Base-by-base conservation (phyloP, 2,329 filamentous ascomycete genomes). In the Neurospora sp. region DNA sequence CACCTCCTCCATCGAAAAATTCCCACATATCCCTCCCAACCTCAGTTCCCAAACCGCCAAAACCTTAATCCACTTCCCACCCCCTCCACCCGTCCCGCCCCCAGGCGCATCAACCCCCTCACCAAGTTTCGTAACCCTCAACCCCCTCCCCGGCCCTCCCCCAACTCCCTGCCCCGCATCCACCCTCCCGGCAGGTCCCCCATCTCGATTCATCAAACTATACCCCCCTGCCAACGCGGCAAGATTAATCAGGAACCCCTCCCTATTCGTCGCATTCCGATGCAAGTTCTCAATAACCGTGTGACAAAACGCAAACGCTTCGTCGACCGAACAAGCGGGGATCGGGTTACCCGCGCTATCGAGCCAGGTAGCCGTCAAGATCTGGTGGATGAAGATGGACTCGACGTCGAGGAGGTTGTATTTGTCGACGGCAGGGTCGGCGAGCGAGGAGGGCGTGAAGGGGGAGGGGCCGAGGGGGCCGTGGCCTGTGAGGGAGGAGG, bases 381-480 rank as follows among this genome's bases (percentile, higher is more conserved):
- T 79, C 46, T 83, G 82, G 38, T 83, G 82, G 2, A 85, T 81
- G 71, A 90, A 85, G 71, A 85, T 83, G 42, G 81, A 81, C 69
- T 89, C 82, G n/a, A 89, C 77, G n/a, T 81, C 81, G 72, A 85
- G 84, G n/a, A 87, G 80, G 72, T 89, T 87, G 10, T 85, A 88
- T 42, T 82, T 81, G 73, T 87, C 83, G 1, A 17, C 8, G 15
- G 80, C 76, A 11, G 77, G 77, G 68, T 79, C 52, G 9, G 10
- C 15, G 43, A 38, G 42, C 13, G 36, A 73, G 11, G 73, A 72
- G 6, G 72, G 70, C 17, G 75, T 71, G 76, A 78, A 36, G 70
- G 70, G 66, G 76, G 43, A 67, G 66, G 19, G 43, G 67, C 46
- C 38, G 69, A 28, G 43, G 42, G n/a, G 33, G 19, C 39, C 73